Base-by-base conservation (phyloP, 176 grass and related monocot genomes). In the Musa schizocarpa region DNA sequence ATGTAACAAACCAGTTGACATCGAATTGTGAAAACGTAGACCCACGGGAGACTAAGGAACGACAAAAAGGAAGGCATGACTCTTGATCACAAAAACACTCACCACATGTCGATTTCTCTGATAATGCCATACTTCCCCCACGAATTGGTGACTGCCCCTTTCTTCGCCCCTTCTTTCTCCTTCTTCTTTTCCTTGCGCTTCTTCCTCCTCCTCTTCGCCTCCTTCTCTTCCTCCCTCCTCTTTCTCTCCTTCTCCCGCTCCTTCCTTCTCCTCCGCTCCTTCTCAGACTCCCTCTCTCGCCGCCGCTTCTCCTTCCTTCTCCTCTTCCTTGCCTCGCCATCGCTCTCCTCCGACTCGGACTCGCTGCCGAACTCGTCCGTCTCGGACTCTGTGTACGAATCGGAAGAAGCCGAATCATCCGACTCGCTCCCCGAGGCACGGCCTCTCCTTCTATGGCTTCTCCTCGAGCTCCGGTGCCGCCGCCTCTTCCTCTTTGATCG, bases 101-200 rank as follows among this genome's bases (percentile, higher is more conserved):
- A 99, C 96, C 96, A 99, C 96, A 99, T 94, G 69, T 99, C 91
- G 0, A 82, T 74, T 81, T 99, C 96, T 48, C 81, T 85, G 70
- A 99, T 87, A 71, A 99, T 92, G n/a, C 96, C 96, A 82, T 94
- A 95, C 76, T 95, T 92, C 9, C 96, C 95, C 96, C 96, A 99
- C 13, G 74, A 92, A 64, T 99, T 89, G 16, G 96, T 99, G 43
- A 99, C 91, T 0, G 96, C 91, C 8, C 86, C 72, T 26, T 82
- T 94, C 76, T 94, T 99, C 34, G 82, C 84, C 57, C 73, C 74
- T 70, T 87, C 83, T 64, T 94, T 93, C 76, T 86, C 51, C 53
- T 87, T 78, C 43, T 89, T 72, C 81, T 96, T 92, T 66, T 54
- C 84, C 72, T 25, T 74, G 13, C 65, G 54, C 76, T 79, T 63